Percentiles rank a stretch among this genome's conserved stretches.
Evolutionary conservation across 345 rosid species (phyloP).

Genomic region (Atalantia buxifolia): DNA sequence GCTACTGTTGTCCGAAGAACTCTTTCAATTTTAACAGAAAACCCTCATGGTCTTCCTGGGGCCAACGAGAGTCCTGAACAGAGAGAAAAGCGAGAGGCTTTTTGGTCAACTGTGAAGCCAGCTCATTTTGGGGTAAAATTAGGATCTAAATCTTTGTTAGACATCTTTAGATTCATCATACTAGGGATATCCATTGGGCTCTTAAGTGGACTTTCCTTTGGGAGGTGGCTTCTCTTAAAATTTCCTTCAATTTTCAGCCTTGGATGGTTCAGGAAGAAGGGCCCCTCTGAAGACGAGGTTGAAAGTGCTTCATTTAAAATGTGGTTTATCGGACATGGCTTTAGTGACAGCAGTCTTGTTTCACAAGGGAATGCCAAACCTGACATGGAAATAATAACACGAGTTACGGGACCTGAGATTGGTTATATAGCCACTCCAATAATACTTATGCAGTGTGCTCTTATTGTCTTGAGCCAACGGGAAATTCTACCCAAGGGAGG

Average conservation of each 20-base stretch:
- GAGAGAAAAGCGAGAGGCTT: constrained; percentile 50
- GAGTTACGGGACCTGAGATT: constrained; percentile 81
- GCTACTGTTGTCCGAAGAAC: constrained; percentile 76
- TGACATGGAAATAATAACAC: constrained; percentile 64
- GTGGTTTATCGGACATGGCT: constrained; percentile 88
- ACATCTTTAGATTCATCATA: constrained; percentile 39
- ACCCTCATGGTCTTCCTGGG: constrained; percentile 72
- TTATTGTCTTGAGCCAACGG: constrained; percentile 53
- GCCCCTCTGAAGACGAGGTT: constrained; percentile 84
- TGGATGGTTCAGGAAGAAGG: constrained; percentile 74
- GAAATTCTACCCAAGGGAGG: constrained; percentile 69
- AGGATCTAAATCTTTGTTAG: constrained; percentile 56
- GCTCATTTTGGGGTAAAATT: constrained; percentile 80
- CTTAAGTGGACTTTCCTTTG: constrained; percentile 46
- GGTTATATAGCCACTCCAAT: constrained; percentile 84
- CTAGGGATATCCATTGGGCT: constrained; percentile 65
- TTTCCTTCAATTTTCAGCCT: constrained; percentile 84
- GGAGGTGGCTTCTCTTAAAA: constrained; percentile 78
- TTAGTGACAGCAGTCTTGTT: constrained; percentile 40
- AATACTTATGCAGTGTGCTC: constrained; percentile 63
- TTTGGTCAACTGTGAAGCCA: constrained; percentile 72
- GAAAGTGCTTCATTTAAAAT: constrained; percentile 75
- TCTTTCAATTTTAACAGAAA: constrained; percentile 55
- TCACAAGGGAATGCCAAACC: constrained; percentile 46
- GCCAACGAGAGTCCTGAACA: constrained; percentile 58